Base-by-base conservation (phyloP, 2,329 filamentous ascomycete species). In the Ophiosphaerella herpotricha region DNA sequence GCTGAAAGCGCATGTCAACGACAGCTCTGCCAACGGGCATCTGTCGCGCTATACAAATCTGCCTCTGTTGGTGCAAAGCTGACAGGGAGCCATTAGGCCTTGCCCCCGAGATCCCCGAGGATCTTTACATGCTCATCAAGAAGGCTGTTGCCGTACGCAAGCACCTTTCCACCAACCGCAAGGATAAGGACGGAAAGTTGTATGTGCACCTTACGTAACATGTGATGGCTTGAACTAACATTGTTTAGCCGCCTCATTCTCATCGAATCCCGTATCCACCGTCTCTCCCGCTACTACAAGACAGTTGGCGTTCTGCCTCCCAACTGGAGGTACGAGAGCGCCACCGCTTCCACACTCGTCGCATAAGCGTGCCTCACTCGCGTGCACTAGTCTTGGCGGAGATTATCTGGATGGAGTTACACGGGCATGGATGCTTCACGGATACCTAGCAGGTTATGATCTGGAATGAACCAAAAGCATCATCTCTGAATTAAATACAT, bases 71-170 rank as follows among this genome's bases (percentile, higher is more conserved):
- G 67, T 70, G 52, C 52, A 67, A 61, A 57, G 61, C 70, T 72
- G 68, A 73, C 66, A 68, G 64, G 61, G 64, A 59, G 66, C 66
- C 47, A 58, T 57, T 63, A 99, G 94, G 94, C 84, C 91, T 99
- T 77, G 93, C 94, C 71, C 94, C 95, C 78, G 92, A 97, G 79
- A 88, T 99, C 73, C 94, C 95, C 77, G 94, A 99, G 87, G 94
- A 99, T 82, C 89, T 97, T 70, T 99, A 97, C 89, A 96, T 96
- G 90, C 85, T 97, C 79, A 97, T 97, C 90, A 97, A 97, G 90
- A 99, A 99, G 91, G 93, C 95, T 77, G 74, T 71, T 50, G 64
- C 68, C 77, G 94, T 99, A 83, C 93, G 94, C 84, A 99, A 99
- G 90, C 95, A 99, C 83, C 91, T 99, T 70, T 91, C 97, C 87